Conservation (phyloP, 139 green algal genomes). For the Tetradesmus obliquus region DNA sequence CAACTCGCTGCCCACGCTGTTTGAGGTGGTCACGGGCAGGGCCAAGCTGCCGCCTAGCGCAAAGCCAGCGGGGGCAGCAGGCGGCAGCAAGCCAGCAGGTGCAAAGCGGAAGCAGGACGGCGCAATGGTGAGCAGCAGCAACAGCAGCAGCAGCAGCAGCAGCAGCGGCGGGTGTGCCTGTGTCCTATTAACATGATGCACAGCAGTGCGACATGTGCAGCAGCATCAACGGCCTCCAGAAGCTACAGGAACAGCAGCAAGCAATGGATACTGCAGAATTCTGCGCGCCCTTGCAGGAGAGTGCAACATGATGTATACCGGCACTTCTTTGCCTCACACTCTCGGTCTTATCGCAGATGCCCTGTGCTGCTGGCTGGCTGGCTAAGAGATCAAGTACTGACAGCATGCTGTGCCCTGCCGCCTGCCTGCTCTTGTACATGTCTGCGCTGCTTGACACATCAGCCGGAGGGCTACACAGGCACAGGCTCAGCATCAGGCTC, state of each 20-base stretch:
- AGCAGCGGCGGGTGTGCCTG: not conserved
- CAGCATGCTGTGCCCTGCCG: not conserved
- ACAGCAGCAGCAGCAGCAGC: not conserved
- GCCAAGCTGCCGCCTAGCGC: not conserved
- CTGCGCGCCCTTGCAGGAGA: too few relatives aligned
- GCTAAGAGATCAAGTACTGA: not conserved
- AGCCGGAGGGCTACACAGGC: conserved; percentile 23
- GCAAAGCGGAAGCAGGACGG: conserved; percentile 55
- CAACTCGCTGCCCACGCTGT: conserved; percentile 71
- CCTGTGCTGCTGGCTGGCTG: not conserved
- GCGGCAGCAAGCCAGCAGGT: conserved; percentile 21
- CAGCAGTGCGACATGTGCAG: not conserved
- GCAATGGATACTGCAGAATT: not conserved
- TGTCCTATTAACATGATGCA: too few relatives aligned
- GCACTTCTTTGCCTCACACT: too few relatives aligned
- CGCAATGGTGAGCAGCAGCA: conserved; percentile 16
- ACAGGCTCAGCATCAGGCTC: conserved; percentile 19
- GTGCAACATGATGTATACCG: too few relatives aligned
- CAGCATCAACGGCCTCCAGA: not conserved
- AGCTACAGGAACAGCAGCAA: not conserved
- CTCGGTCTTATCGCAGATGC: not conserved
- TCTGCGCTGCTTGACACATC: not conserved
- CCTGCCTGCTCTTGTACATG: not conserved
- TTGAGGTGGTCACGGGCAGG: conserved; percentile 66
- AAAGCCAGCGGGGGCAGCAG: conserved; percentile 19